Base-by-base conservation (phyloP, 2,329 filamentous ascomycete species). In the Raffaelea arxii region DNA sequence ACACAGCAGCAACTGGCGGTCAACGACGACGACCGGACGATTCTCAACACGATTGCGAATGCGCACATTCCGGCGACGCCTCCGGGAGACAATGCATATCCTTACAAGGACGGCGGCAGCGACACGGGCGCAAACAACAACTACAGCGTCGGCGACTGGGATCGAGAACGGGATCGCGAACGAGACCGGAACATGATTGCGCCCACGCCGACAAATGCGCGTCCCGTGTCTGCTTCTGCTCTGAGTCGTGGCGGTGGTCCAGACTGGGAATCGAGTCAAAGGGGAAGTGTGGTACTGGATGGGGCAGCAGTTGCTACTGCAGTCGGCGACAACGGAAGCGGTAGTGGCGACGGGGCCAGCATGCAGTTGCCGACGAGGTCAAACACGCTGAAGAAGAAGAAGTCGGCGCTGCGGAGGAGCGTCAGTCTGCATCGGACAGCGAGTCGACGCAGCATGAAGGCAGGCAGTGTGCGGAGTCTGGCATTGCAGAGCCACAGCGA, bases 371-470 rank as follows among this genome's bases (percentile, higher is more conserved):
- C 74, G 24, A 65, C 67, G 43, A 65, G 75, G 37, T 66, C 67
- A 42, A 86, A 87, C 49, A 96, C 90, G 0, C 72, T 97, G 56
- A 92, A 87, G 71, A 92, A 87, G 71, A 97, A 97, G 73, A 92
- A 88, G 65, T 71, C 71, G 22, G 94, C 89, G 10, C 61, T 96
- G 49, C 82, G 82, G 54, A 78, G 84, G 57, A 80, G 74, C 50
- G 76, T 72, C 35, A 94, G 88, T 59, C 60, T 95, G 54, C 84
- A 82, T 64, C 83, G 89, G 55, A 89, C 82, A 60, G 74, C 80
- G 53, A 96, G 90, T 64, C 81, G 84, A 46, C 78, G 82, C 55
- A 94, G 87, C 63, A 78, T 86, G 66, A 83, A 82, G 59, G 87
- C 90, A 24, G 90, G 89, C 46, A 94, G 89, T 61, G 87, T 96